phyloP scores from a whole-genome alignment of 2,329 filamentous ascomycete genomes.

The Balansia obtecta region DNA sequence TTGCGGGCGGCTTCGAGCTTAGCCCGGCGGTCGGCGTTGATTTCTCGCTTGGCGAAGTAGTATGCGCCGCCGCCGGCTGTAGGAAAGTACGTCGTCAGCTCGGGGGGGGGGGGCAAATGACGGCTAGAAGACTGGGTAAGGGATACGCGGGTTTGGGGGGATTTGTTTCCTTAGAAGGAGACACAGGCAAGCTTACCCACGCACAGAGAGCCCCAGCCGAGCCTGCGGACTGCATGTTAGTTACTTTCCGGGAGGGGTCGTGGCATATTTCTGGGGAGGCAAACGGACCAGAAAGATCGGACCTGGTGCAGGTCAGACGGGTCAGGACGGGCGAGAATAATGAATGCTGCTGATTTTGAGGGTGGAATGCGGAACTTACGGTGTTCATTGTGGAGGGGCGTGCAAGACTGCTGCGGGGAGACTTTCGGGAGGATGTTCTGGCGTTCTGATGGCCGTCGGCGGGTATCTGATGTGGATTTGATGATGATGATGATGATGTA shows the following conservation, averaged over 20 bases:
- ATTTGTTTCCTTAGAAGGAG: not conserved
- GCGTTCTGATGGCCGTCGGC: not conserved
- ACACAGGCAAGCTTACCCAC: conserved; percentile 43
- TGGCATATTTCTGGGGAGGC: conserved; percentile 9
- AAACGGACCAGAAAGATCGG: conserved; percentile 57
- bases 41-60: conserved; percentile 87
- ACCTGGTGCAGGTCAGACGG: conserved; percentile 26
- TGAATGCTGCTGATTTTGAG: not conserved
- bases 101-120: too few relatives aligned
- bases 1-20: conserved; percentile 55
- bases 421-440: not conserved
- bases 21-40: conserved; percentile 76
- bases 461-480: too few relatives aligned
- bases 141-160: too few relatives aligned
- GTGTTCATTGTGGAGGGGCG: conserved; percentile 36
- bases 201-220: conserved; percentile 86
- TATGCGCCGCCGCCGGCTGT: conserved; percentile 82
- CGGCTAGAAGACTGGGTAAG: not conserved
- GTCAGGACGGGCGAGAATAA: not conserved
- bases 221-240: conserved; percentile 37
- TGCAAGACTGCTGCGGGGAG: not conserved
- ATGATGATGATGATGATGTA: too few relatives aligned
- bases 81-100: not conserved
- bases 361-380: conserved; percentile 22
- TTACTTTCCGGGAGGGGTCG: conserved; percentile 1